Percentiles rank a stretch among this genome's conserved stretches.
phyloP scores from a whole-genome alignment of 202 grass and related monocot species.

The Alloteropsis angusta region DNA sequence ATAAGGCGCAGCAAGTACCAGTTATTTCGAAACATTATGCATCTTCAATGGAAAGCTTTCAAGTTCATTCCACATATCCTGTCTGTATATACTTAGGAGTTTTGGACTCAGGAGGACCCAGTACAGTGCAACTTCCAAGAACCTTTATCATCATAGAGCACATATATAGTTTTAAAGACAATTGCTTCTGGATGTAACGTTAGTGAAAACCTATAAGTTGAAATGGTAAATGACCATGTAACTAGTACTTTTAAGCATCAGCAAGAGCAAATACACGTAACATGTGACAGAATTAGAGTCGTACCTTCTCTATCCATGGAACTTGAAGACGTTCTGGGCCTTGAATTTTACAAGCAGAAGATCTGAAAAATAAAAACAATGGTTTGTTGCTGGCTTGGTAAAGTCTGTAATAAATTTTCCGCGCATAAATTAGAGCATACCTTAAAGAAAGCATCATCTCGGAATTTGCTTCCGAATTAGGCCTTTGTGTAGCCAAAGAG shows the following conservation, averaged over 20 bases:
- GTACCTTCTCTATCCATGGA: conserved; percentile 68
- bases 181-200: background rate
- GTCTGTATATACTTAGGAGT: background rate
- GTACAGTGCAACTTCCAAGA: background rate
- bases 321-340: conserved; percentile 42
- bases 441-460: conserved; percentile 51
- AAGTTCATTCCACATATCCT: background rate
- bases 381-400: background rate
- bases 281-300: background rate
- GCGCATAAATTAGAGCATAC: conserved; percentile 11
- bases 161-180: background rate
- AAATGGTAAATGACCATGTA: background rate
- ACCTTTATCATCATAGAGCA: background rate
- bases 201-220: background rate
- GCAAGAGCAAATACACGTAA: background rate
- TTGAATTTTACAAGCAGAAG: conserved; percentile 47
- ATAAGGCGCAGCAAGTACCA: background rate
- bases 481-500: conserved; percentile 73
- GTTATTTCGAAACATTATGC: background rate
- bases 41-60: background rate
- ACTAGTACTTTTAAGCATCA: background rate
- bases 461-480: conserved; percentile 22
- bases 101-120: background rate
- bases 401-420: background rate
- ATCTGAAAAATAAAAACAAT: conserved; percentile 33